Evolutionary conservation across 2,329 filamentous ascomycete genomes (phyloP).

Genomic region (Neonectria magnoliae): DNA sequence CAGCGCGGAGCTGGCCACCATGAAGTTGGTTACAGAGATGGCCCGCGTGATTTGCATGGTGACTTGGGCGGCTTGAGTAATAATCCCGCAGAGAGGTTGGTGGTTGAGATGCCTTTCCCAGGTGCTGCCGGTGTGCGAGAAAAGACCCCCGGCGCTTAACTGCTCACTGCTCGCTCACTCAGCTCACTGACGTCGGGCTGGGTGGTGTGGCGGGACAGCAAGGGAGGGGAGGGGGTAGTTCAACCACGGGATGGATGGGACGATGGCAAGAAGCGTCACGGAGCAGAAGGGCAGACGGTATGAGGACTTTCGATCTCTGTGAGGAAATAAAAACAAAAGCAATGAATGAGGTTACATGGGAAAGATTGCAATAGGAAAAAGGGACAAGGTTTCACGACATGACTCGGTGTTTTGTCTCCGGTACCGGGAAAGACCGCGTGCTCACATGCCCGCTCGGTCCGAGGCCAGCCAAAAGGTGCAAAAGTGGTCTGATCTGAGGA

Average conservation of each 20-base stretch:
- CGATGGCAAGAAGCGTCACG: neutral
- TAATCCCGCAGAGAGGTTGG: neutral
- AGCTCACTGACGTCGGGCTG: neutral
- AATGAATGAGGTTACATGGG: conserved; percentile 17
- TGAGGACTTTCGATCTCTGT: neutral
- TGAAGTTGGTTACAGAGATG: conserved; percentile 60
- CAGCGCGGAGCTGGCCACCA: conserved; percentile 71
- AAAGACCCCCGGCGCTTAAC: neutral
- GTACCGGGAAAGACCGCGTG: conserved; percentile 21
- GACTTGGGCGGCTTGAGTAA: conserved; percentile 5
- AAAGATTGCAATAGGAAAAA: conserved; percentile 5
- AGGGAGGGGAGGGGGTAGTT: neutral
- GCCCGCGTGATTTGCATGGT: conserved; percentile 41
- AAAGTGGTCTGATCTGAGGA: conserved; percentile 24
- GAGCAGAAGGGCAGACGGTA: neutral
- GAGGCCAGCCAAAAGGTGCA: conserved; percentile 4
- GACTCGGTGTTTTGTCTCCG: conserved; percentile 21
- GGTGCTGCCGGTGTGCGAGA: neutral
- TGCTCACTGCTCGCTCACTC: neutral
- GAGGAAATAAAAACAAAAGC: neutral
- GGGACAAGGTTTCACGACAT: conserved; percentile 1
- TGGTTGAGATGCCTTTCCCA: neutral
- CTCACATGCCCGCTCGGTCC: conserved; percentile 26
- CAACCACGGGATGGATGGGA: neutral
- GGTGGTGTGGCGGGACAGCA: neutral